Evolutionary conservation across 2,329 filamentous ascomycete genomes (phyloP).

Genomic region (Ascosphaera pollenicola): DNA sequence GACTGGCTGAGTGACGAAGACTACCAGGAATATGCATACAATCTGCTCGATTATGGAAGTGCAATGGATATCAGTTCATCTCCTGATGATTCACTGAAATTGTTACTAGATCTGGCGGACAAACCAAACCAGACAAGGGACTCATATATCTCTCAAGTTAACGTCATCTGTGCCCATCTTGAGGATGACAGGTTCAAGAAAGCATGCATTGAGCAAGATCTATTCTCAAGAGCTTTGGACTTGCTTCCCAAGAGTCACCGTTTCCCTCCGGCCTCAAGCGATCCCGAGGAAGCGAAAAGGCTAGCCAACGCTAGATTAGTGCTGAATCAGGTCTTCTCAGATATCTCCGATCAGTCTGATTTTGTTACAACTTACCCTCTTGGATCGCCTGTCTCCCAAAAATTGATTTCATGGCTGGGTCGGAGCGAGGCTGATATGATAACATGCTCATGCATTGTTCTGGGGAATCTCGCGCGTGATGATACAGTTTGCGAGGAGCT

Average conservation of each 20-base stretch:
- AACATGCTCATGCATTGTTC: slow-evolving; percentile 24
- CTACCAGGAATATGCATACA: slow-evolving; percentile 16
- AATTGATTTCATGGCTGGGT: slow-evolving; percentile 19
- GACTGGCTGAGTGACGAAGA: slow-evolving; percentile 12
- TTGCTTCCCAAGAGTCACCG: slow-evolving; percentile 13
- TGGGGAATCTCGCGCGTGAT: slow-evolving; percentile 25
- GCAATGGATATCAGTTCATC: slow-evolving; percentile 2
- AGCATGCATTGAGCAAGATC: slow-evolving; percentile 12
- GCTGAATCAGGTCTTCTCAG: slow-evolving; percentile 19
- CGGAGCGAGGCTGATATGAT: slow-evolving; percentile 20
- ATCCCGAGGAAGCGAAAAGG: slow-evolving; percentile 14
- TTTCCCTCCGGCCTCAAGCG: slow-evolving; percentile 9
- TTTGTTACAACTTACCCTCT: slow-evolving; percentile 19
- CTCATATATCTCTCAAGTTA: slow-evolving; percentile 11
- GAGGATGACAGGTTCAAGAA: slow-evolving; percentile 18
- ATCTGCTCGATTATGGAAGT: slow-evolving; percentile 17
- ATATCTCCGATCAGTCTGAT: slow-evolving; percentile 16
- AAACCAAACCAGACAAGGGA: slow-evolving; percentile 9
- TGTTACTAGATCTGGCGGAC: slow-evolving; percentile 14
- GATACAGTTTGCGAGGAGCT: slow-evolving; percentile 20
- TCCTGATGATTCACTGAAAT: slow-evolving; percentile 14
- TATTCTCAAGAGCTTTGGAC: slow-evolving; percentile 14
- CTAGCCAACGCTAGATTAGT: slow-evolving; percentile 16
- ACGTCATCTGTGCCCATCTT: slow-evolving; percentile 14
- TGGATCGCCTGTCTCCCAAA: slow-evolving; percentile 14